A percentile compares a stretch with the other conserved stretches of the same genome.
Conservation (phyloP, 2,329 filamentous ascomycete species). For the Ophiosphaerella narmari region DNA sequence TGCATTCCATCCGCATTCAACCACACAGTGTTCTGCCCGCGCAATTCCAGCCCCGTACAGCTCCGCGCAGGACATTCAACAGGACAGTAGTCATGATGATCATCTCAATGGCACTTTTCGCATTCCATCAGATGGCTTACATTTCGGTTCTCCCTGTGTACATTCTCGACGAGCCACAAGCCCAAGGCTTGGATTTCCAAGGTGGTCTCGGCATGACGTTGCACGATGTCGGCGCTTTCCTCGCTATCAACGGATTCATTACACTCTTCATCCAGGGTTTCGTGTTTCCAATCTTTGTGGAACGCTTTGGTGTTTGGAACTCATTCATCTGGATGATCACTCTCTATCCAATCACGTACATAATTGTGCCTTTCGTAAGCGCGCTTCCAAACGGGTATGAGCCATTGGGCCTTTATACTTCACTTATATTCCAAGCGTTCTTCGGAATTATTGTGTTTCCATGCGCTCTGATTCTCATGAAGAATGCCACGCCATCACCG, state of each 20-base stretch:
- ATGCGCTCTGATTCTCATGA: constrained; percentile 73
- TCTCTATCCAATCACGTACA: constrained; percentile 69
- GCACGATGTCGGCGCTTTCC: constrained; percentile 68
- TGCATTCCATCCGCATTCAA: constrained; percentile 41
- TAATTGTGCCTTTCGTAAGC: constrained; percentile 70
- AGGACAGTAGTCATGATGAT: constrained; percentile 75
- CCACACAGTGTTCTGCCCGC: constrained; percentile 31
- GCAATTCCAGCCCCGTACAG: constrained; percentile 15
- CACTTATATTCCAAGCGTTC: constrained; percentile 67
- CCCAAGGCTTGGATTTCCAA: constrained; percentile 45
- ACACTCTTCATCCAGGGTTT: constrained; percentile 75
- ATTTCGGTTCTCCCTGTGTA: constrained; percentile 91
- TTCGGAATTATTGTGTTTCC: constrained; percentile 71
- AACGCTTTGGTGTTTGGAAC: constrained; percentile 68
- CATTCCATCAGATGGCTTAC: constrained; percentile 88
- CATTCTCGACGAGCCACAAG: constrained; percentile 71
- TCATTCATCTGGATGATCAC: constrained; percentile 68
- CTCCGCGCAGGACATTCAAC: constrained; percentile 56
- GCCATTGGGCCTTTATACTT: constrained; percentile 66
- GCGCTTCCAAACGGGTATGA: constrained; percentile 59
- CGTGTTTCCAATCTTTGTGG: constrained; percentile 69
- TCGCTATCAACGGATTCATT: constrained; percentile 71
- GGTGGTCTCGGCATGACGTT: constrained; percentile 70
- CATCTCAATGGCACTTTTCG: constrained; percentile 82
- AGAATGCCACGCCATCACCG: constrained; percentile 69